Evolutionary conservation across 768 basidiomycete genomes (phyloP), one percentile per base, ranked within the genome.

Genomic region (Auricularia heimuer): DNA sequence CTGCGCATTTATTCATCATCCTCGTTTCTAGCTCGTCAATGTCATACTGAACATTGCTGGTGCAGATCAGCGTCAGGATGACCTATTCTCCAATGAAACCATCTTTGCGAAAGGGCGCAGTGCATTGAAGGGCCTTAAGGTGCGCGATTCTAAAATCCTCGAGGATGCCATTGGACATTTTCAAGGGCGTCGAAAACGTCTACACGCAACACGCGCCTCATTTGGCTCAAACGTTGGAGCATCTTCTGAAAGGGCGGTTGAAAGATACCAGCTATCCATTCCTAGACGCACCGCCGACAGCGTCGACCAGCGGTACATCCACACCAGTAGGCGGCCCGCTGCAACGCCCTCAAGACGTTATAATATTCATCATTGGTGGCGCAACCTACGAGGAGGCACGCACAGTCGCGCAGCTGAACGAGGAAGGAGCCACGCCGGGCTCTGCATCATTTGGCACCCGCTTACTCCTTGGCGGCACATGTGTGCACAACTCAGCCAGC

Each of bases 161-260:
- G 18, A 60, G n/a, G 18, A 63, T 24, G 61, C 68, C 54, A 72
- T 65, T 37, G 39, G 47, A 37, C 62, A 66, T 33, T 42, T 39
- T 67, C 3, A 64, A 95, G 92, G 97, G 97, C 2, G 96, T 98
- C 3, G 97, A 99, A 76, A 99, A 99, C 71, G 95, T 98, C 16
- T 99, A 98, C 73, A 99, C 94, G 64, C 97, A 98, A 70, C 97
- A 98, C 70, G 87, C 86, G 16, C 97, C 97, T 6, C 94, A 95
- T 75, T 79, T 99, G 4, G 87, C 90, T 1, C 89, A 97, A 71
- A 98, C 96, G 2, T 76, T 98, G 16, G 97, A 99, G 70, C 83
- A 90, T 63, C 76, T 99, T 3, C 83, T 95, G 71, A 92, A 86
- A 72, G 95, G 94, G 10, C 81, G 89, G 63, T 75, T 99, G 66